phyloP scores from a whole-genome alignment of 139 green algal species.

The Chlamydomonas schloesseri region DNA sequence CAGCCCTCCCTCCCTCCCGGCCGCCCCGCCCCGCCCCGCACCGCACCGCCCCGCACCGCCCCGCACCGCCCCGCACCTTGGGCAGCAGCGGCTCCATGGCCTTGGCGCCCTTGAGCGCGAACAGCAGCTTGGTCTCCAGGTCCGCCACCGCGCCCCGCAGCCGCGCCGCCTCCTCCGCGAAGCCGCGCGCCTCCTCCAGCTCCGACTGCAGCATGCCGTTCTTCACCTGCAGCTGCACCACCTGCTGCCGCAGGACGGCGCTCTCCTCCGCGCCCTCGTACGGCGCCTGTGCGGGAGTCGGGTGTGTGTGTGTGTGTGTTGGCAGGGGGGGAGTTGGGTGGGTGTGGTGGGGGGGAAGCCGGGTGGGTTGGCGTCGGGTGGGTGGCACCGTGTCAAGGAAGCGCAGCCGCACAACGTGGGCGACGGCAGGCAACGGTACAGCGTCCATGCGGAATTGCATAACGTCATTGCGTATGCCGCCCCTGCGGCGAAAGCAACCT shows the following conservation, averaged over 20 bases:
- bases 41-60: too few relatives aligned
- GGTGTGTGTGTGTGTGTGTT: not conserved
- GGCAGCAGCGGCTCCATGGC: constrained; percentile 30
- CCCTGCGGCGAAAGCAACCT: too few relatives aligned
- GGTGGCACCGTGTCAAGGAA: not conserved
- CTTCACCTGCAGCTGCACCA: constrained; percentile 45
- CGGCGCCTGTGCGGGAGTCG: not conserved
- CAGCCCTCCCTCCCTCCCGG: too few relatives aligned
- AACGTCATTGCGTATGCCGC: too few relatives aligned
- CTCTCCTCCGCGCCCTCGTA: constrained; percentile 18
- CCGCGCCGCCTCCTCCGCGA: constrained; percentile 18
- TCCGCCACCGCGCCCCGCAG: constrained; percentile 12
- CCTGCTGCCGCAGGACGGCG: not conserved
- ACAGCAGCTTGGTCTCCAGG: constrained; percentile 36
- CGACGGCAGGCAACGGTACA: too few relatives aligned
- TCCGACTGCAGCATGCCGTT: constrained; percentile 46
- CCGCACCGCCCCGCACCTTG: not conserved
- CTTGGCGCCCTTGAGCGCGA: constrained; percentile 23
- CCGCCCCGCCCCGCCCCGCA: too few relatives aligned
- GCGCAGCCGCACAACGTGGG: too few relatives aligned
- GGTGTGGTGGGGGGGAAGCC: too few relatives aligned
- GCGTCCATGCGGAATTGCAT: too few relatives aligned
- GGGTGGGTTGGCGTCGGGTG: too few relatives aligned
- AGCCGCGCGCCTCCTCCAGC: constrained; percentile 39
- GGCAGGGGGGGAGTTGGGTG: not conserved